A percentile compares a stretch with the other conserved stretches of the same genome.
These are phyloP conservation scores for Coix lacrymajobi DNA, from an alignment of 176 grass and related monocot species.

Conservation along the genomic window DNA sequence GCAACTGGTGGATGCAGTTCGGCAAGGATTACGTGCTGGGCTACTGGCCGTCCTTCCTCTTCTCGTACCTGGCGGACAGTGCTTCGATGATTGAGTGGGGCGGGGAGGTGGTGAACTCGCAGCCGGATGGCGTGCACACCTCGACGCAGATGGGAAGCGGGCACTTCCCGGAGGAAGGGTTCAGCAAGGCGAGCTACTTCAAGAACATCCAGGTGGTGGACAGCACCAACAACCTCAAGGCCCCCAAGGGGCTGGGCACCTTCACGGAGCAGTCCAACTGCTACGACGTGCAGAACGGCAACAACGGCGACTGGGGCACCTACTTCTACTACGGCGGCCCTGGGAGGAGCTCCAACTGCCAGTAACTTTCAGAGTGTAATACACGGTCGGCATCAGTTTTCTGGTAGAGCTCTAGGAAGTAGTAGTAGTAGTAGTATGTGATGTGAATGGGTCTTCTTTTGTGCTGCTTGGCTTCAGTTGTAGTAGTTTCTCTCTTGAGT, in stretches of 20 bases:
- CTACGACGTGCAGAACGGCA: constrained; percentile 71
- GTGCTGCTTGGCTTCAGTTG: neutral
- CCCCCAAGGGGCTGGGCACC: constrained; percentile 46
- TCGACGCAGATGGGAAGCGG: constrained; percentile 92
- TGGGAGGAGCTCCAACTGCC: constrained; percentile 84
- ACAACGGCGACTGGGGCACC: constrained; percentile 79
- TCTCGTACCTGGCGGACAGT: constrained; percentile 72
- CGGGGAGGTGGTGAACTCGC: constrained; percentile 85
- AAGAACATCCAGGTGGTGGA: constrained; percentile 83
- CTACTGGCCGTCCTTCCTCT: constrained; percentile 94
- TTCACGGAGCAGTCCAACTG: constrained; percentile 85
- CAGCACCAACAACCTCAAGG: constrained; percentile 61
- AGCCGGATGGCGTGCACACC: constrained; percentile 63
- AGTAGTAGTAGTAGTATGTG: constrained; percentile 24
- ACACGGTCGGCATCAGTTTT: constrained; percentile 36
- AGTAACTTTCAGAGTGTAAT: constrained; percentile 12
- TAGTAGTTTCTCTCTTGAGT: neutral
- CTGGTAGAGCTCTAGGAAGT: constrained; percentile 46
- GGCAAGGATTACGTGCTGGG: constrained; percentile 79
- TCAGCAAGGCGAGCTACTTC: constrained; percentile 91
- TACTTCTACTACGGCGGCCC: constrained; percentile 98
- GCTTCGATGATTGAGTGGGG: constrained; percentile 96
- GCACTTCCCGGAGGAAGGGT: constrained; percentile 78
- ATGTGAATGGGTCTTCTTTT: constrained; percentile 38
- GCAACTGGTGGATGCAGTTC: constrained; percentile 99